These are phyloP conservation scores for Chlamydomonas sphaeroides DNA, from an alignment of 139 green algal genomes.

Conservation along the genomic window DNA sequence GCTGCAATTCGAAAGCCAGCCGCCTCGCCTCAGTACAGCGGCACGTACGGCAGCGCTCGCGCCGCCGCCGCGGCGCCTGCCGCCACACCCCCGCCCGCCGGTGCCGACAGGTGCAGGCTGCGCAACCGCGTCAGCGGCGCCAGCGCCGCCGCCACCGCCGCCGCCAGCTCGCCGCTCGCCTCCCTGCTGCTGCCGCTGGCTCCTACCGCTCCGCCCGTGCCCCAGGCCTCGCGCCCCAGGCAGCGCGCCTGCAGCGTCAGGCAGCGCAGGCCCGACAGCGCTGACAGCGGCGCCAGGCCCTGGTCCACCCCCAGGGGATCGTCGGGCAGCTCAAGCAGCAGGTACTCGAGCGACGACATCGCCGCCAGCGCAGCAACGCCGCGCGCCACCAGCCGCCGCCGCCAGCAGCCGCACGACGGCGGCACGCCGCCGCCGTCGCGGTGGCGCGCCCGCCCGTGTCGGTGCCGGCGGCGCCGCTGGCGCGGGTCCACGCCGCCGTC, in stretches of 20 bases:
- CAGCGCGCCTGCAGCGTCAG: conserved; percentile 26
- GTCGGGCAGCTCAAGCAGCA: conserved; percentile 15
- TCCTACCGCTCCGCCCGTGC: no score
- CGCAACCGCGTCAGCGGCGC: not conserved
- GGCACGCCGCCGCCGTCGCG: not conserved
- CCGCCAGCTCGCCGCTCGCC: no score
- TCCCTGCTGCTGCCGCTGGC: no score
- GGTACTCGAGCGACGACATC: not conserved
- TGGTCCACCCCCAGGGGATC: no score
- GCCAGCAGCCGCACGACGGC: not conserved
- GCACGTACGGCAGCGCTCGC: not conserved
- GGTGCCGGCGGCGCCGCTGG: not conserved
- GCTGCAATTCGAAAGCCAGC: no score
- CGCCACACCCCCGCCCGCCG: not conserved
- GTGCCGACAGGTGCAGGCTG: conserved; percentile 1
- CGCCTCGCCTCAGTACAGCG: not conserved
- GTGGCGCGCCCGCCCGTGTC: not conserved
- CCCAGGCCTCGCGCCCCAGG: no score
- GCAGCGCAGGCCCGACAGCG: not conserved
- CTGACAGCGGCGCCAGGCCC: not conserved
- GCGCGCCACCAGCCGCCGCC: not conserved
- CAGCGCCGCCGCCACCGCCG: not conserved
- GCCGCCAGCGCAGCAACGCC: not conserved
- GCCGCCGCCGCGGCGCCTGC: not conserved
- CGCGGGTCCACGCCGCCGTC: no score